Percentiles rank a stretch among this genome's conserved stretches.
phyloP scores from a whole-genome alignment of 352 stramenopile species.

The Nothophytophthora sp. region DNA sequence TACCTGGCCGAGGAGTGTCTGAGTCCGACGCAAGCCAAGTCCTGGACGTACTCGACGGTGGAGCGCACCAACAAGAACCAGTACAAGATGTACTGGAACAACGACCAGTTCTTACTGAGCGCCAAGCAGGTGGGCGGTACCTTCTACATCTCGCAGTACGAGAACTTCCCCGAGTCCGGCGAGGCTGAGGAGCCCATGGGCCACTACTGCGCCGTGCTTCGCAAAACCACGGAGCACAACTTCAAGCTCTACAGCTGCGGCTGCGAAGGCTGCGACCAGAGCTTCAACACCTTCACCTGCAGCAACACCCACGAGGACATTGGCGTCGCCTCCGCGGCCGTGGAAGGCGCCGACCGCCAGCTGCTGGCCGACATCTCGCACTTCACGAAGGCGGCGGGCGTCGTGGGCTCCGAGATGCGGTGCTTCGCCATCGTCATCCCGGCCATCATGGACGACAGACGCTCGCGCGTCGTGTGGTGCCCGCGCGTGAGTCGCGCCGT shows the following conservation, averaged over 20 bases:
- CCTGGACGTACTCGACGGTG: constrained; percentile 81
- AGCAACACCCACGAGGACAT: constrained; percentile 67
- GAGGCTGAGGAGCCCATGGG: constrained; percentile 45
- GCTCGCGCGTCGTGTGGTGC: constrained; percentile 86
- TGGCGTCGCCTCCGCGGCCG: constrained; percentile 18
- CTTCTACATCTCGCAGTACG: constrained; percentile 92
- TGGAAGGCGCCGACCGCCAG: constrained; percentile 67
- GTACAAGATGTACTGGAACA: constrained; percentile 90
- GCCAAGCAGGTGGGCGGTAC: constrained; percentile 81
- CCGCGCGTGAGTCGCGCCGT: constrained; percentile 66
- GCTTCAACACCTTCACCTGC: constrained; percentile 84
- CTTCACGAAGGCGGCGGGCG: constrained; percentile 77
- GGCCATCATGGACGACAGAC: constrained; percentile 79
- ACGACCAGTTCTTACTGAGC: constrained; percentile 83
- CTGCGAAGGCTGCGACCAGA: constrained; percentile 87
- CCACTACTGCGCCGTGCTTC: constrained; percentile 82
- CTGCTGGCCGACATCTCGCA: constrained; percentile 86
- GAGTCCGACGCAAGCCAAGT: constrained; percentile 74
- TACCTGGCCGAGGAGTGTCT: constrained; percentile 86
- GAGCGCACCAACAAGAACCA: constrained; percentile 85
- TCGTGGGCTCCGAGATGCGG: constrained; percentile 79
- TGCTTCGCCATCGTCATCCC: constrained; percentile 82
- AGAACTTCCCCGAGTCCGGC: constrained; percentile 75
- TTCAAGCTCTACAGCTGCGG: constrained; percentile 89
- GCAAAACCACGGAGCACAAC: constrained; percentile 73